These are phyloP conservation scores for Colletotrichum tofieldiae DNA, from an alignment of 2,329 filamentous ascomycete species.

Conservation along the genomic window DNA sequence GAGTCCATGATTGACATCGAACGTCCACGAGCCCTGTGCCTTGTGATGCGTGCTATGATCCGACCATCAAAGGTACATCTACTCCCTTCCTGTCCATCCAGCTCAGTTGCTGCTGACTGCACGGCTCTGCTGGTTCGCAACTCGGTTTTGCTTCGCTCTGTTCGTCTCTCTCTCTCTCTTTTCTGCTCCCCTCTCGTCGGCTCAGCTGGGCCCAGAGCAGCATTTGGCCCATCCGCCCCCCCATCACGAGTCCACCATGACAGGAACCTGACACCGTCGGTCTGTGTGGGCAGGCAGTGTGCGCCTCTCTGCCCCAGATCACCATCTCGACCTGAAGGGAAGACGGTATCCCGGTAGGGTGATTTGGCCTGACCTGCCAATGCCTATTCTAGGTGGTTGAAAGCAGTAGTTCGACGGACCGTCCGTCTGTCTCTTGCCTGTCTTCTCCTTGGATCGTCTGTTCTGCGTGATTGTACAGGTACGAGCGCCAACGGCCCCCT, in stretches of 20 bases:
- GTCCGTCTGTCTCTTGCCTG: slow-evolving; percentile 14
- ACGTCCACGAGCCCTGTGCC: slow-evolving; percentile 1
- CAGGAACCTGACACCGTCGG: slow-evolving; percentile 36
- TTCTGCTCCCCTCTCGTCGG: slow-evolving; percentile 1
- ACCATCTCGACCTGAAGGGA: slow-evolving; percentile 24
- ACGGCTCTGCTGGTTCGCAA: neutral
- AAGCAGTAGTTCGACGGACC: slow-evolving; percentile 3
- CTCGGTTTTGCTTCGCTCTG: slow-evolving; percentile 7
- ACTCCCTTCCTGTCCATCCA: slow-evolving; percentile 8
- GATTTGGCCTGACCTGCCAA: neutral
- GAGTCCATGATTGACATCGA: neutral
- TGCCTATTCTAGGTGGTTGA: neutral
- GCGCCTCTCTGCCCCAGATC: neutral
- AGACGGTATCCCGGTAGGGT: slow-evolving; percentile 2
- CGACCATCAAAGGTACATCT: slow-evolving; percentile 6
- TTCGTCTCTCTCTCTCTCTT: neutral
- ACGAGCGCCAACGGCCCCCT: slow-evolving; percentile 23
- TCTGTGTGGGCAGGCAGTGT: slow-evolving; percentile 1
- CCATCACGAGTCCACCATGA: slow-evolving; percentile 30
- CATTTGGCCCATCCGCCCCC: slow-evolving; percentile 32
- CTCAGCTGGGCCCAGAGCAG: slow-evolving; percentile 29
- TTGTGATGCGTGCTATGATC: slow-evolving; percentile 18
- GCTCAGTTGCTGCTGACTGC: neutral
- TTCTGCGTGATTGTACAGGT: neutral
- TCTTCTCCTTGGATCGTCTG: neutral